Percentiles rank a stretch among this genome's conserved stretches.
Conservation (phyloP, 1,284 basidiomycete species). For the Leccinum subspadiceum region DNA sequence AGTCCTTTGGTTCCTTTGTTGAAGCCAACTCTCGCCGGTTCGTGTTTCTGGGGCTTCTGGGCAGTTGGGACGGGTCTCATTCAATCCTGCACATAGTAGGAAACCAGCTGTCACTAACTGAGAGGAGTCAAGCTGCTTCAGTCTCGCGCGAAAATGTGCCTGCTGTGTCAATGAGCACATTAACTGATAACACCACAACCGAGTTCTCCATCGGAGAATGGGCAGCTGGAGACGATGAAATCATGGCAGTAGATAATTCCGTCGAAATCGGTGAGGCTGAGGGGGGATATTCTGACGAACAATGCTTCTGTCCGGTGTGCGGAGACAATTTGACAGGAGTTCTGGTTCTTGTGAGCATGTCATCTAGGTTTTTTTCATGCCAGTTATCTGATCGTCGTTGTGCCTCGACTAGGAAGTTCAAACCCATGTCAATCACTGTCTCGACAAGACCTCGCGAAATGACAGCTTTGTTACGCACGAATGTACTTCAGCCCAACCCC, state of each 20-base stretch:
- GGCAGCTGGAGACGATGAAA: conserved; percentile 64
- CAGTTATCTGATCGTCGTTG: background rate
- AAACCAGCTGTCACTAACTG: background rate
- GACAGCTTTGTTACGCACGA: background rate
- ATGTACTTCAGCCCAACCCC: background rate
- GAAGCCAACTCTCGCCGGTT: conserved; percentile 7
- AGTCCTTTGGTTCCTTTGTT: conserved; percentile 21
- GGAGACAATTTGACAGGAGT: conserved; percentile 27
- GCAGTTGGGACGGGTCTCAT: background rate
- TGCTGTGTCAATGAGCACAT: background rate
- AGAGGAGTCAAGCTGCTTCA: background rate
- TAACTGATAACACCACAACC: background rate
- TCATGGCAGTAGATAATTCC: conserved; percentile 29
- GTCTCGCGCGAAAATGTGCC: background rate
- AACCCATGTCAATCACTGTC: conserved; percentile 50
- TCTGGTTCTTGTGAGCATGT: conserved; percentile 32
- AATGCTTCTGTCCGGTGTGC: conserved; percentile 41
- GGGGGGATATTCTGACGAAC: background rate
- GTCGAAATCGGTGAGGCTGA: conserved; percentile 19
- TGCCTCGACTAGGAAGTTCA: conserved; percentile 40
- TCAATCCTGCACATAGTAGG: conserved; percentile 19
- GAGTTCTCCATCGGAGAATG: conserved; percentile 44
- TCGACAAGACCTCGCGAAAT: conserved; percentile 33
- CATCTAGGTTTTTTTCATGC: background rate
- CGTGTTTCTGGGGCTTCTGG: conserved; percentile 10